phyloP scores from a whole-genome alignment of 768 basidiomycete species.

The Suillus variegatus region DNA sequence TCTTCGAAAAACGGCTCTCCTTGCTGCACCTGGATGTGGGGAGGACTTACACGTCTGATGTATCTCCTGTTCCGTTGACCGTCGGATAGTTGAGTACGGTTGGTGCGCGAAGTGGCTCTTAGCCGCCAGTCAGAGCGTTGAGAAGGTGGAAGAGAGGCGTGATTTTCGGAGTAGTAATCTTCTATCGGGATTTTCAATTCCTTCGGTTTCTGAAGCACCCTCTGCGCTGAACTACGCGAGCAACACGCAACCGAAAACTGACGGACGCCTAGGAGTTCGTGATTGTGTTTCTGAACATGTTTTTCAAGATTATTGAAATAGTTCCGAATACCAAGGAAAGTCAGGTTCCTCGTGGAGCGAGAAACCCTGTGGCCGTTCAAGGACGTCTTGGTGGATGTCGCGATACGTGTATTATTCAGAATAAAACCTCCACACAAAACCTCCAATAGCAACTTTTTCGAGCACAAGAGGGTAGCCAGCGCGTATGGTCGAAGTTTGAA shows the following conservation, averaged over 20 bases:
- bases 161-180: conserved; percentile 30
- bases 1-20: conserved; percentile 50
- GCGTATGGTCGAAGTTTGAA: background rate
- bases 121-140: conserved; percentile 63
- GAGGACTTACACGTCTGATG: conserved; percentile 42
- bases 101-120: conserved; percentile 49
- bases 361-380: conserved; percentile 1
- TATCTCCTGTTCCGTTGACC: conserved; percentile 22
- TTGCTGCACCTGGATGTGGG: conserved; percentile 30
- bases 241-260: conserved; percentile 21
- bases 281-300: conserved; percentile 3
- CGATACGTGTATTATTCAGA: background rate
- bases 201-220: conserved; percentile 17
- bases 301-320: conserved; percentile 26
- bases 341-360: conserved; percentile 15
- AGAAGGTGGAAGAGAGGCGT: conserved; percentile 24
- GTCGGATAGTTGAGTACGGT: conserved; percentile 16
- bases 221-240: conserved; percentile 5
- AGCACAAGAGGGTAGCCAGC: background rate
- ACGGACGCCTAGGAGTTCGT: background rate
- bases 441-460: background rate
- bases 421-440: background rate
- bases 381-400: background rate
- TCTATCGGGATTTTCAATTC: conserved; percentile 27
- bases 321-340: conserved; percentile 33